Conservation (phyloP, 1,139 yeast genomes). For the Hyphopichia wangnamkhiaoensis region DNA sequence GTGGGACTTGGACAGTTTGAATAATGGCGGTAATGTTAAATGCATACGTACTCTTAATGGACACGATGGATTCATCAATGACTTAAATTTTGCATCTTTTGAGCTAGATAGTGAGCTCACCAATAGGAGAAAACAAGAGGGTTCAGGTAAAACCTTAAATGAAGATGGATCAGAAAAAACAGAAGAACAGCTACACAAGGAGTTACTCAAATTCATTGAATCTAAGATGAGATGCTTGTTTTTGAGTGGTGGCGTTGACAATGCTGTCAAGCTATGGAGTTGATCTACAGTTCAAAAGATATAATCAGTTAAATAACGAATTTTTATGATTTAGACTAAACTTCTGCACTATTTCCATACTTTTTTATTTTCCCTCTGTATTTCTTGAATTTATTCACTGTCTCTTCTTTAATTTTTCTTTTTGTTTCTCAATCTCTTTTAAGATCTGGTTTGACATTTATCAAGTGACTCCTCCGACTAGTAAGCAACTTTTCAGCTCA, state of each 20-base stretch:
- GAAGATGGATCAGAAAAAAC: conserved; percentile 12
- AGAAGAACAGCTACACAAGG: conserved; percentile 15
- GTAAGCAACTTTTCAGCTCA: no score
- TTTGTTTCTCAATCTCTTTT: no score
- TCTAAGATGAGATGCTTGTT: conserved; percentile 56
- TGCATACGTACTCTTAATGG: conserved; percentile 55
- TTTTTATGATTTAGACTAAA: no score
- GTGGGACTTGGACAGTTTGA: conserved; percentile 71
- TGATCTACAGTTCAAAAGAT: no score
- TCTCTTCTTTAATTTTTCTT: no score
- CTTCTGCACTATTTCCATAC: no score
- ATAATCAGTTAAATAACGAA: no score
- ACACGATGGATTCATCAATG: conserved; percentile 74
- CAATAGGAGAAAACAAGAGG: conserved; percentile 12
- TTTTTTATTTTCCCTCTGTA: no score
- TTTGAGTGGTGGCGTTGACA: conserved; percentile 63
- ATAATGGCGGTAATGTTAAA: conserved; percentile 42
- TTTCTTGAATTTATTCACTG: no score
- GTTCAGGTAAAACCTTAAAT: conserved; percentile 14
- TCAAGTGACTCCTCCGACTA: no score
- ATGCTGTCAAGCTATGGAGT: conserved; percentile 53
- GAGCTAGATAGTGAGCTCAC: conserved; percentile 16
- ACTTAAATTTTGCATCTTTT: conserved; percentile 60
- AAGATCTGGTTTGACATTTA: no score
- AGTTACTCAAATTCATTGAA: conserved; percentile 29